These are phyloP conservation scores for Syncephalastrum racemosum DNA, from an alignment of 371 early-diverging fungal species.

Conservation along the genomic window DNA sequence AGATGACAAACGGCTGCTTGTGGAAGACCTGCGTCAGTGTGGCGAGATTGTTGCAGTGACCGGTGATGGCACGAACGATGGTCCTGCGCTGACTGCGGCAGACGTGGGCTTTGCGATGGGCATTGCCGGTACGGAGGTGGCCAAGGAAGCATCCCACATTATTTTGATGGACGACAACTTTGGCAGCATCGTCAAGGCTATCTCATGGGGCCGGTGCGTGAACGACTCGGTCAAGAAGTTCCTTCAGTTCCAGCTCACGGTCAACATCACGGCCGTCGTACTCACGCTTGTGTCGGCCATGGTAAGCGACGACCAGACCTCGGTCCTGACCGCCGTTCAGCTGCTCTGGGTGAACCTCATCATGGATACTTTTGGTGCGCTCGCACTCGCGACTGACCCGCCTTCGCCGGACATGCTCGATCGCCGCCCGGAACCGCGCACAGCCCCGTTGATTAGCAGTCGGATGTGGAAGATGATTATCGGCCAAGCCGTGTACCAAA, in stretches of 20 bases:
- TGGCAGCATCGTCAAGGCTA: conserved; percentile 69
- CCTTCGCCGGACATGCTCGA: conserved; percentile 64
- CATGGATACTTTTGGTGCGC: conserved; percentile 78
- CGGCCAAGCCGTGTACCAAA: conserved; percentile 59
- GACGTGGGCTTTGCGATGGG: conserved; percentile 85
- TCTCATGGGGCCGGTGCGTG: conserved; percentile 78
- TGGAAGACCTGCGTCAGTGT: conserved; percentile 55
- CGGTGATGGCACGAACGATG: conserved; percentile 80
- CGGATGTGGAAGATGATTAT: conserved; percentile 79
- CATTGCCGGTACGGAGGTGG: conserved; percentile 76
- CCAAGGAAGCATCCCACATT: conserved; percentile 77
- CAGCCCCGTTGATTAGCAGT: conserved; percentile 63
- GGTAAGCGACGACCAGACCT: conserved; percentile 31
- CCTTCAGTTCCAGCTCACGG: conserved; percentile 76
- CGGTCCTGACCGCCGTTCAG: conserved; percentile 68
- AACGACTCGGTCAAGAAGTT: conserved; percentile 79
- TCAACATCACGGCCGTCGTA: conserved; percentile 72
- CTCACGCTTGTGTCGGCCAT: conserved; percentile 63
- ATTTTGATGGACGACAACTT: conserved; percentile 81
- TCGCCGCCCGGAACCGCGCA: conserved; percentile 58
- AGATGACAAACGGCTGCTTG: conserved; percentile 69
- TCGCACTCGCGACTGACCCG: conserved; percentile 73
- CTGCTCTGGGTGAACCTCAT: conserved; percentile 80
- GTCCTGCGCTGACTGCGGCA: conserved; percentile 73
- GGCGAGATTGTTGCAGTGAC: conserved; percentile 79